These are phyloP conservation scores for Arabidopsis arenosa DNA, from an alignment of 345 rosid species.

Conservation along the genomic window DNA sequence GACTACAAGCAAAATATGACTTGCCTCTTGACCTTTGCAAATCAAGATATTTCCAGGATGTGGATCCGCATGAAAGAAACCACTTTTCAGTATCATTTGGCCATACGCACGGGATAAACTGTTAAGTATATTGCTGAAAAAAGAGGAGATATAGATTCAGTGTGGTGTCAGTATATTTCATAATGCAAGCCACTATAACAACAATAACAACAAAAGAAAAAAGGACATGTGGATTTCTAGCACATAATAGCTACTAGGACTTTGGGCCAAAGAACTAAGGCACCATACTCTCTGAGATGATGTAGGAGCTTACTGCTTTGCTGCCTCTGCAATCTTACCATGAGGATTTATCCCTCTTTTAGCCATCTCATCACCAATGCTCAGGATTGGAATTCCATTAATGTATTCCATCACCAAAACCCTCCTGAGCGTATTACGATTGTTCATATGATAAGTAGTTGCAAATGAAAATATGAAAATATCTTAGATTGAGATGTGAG, in stretches of 20 bases:
- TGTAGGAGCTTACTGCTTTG: constrained; percentile 88
- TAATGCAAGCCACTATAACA: constrained; percentile 3
- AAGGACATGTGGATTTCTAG: constrained; percentile 6
- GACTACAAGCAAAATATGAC: constrained; percentile 42
- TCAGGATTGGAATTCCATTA: constrained; percentile 87
- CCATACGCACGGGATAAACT: constrained; percentile 88
- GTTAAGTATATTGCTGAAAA: constrained; percentile 74
- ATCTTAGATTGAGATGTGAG: neutral
- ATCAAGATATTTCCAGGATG: constrained; percentile 97
- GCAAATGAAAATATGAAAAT: neutral
- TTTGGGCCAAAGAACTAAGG: constrained; percentile 24
- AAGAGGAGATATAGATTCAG: constrained; percentile 15
- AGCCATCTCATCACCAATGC: constrained; percentile 86
- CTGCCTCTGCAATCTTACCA: constrained; percentile 83
- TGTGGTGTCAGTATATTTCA: constrained; percentile 30
- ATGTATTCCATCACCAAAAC: constrained; percentile 91
- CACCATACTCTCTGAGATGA: constrained; percentile 51
- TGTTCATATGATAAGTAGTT: constrained; percentile 15
- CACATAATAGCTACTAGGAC: constrained; percentile 28
- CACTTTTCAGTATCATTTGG: constrained; percentile 96
- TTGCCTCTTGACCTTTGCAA: constrained; percentile 88
- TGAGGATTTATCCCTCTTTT: constrained; percentile 89
- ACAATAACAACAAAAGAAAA: neutral
- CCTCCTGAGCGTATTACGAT: constrained; percentile 54
- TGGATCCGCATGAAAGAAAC: constrained; percentile 97